These are phyloP conservation scores for Quercus engelmannii DNA, from an alignment of 306 rosid genomes.

Conservation along the genomic window DNA sequence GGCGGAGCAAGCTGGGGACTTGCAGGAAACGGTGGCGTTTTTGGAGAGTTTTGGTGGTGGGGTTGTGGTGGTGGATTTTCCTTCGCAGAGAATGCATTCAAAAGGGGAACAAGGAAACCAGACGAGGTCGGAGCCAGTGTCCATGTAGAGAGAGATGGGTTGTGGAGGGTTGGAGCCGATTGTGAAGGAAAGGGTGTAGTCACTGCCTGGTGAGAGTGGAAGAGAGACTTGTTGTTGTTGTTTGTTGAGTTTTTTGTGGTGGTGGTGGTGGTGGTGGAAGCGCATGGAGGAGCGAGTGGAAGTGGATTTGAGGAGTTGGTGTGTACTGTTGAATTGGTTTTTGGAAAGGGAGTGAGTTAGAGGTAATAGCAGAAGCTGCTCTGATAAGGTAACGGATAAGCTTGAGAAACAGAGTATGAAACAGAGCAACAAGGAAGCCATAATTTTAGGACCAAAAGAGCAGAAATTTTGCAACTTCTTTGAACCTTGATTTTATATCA, in stretches of 20 bases:
- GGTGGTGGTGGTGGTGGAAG: slow-evolving; percentile 44
- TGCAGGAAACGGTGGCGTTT: slow-evolving; percentile 49
- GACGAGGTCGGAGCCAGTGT: slow-evolving; percentile 91
- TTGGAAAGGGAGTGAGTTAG: slow-evolving; percentile 58
- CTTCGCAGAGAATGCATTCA: slow-evolving; percentile 92
- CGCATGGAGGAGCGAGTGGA: slow-evolving; percentile 61
- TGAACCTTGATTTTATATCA: too few relatives aligned
- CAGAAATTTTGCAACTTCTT: background rate
- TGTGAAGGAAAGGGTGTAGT: slow-evolving; percentile 71
- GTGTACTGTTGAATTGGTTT: slow-evolving; percentile 64
- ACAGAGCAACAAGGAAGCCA: slow-evolving; percentile 52
- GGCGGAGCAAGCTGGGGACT: slow-evolving; percentile 67
- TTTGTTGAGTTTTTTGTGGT: too few relatives aligned
- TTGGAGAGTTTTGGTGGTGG: slow-evolving; percentile 42
- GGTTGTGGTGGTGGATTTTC: slow-evolving; percentile 35
- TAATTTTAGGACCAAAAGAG: background rate
- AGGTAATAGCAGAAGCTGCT: slow-evolving; percentile 45
- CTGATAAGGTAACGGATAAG: slow-evolving; percentile 27
- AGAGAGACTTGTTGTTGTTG: slow-evolving; percentile 55
- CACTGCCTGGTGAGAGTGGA: slow-evolving; percentile 85
- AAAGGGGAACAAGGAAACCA: slow-evolving; percentile 96
- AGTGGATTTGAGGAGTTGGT: slow-evolving; percentile 68
- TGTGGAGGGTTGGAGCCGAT: slow-evolving; percentile 53
- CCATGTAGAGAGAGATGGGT: slow-evolving; percentile 80
- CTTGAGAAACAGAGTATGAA: slow-evolving; percentile 37